Conservation (phyloP, 495 filamentous ascomycete species). For the Lentithecium fluviatile region DNA sequence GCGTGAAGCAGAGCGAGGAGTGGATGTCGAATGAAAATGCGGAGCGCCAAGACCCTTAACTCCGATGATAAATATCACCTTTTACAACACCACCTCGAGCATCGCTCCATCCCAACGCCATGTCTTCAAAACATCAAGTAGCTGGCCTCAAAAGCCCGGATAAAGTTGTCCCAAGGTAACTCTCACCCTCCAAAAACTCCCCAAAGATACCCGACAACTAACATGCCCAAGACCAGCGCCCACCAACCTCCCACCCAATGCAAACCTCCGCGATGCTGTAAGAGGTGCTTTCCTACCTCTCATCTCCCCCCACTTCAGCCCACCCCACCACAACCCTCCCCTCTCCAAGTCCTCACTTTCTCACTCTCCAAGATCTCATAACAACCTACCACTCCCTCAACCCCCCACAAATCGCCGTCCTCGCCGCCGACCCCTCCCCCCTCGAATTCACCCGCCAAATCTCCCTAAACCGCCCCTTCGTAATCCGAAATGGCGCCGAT, state of each 20-base stretch:
- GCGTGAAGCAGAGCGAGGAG: not conserved
- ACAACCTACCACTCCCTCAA: constrained; percentile 69
- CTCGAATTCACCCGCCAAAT: constrained; percentile 74
- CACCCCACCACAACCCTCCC: not conserved
- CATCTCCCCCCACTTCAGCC: not conserved
- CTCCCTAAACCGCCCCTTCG: constrained; percentile 65
- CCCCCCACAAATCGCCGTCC: constrained; percentile 52
- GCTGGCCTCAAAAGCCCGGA: constrained; percentile 6
- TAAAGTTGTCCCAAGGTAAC: constrained; percentile 3
- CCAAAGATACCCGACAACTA: not conserved
- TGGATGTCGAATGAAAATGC: not conserved
- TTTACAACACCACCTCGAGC: not conserved
- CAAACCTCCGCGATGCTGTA: constrained; percentile 30
- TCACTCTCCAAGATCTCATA: constrained; percentile 57
- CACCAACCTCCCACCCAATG: constrained; percentile 6
- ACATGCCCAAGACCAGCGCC: constrained; percentile 14
- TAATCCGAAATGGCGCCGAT: constrained; percentile 57
- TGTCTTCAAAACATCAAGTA: not conserved
- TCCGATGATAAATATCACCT: not conserved
- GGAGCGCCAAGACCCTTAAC: constrained; percentile 20
- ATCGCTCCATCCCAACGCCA: not conserved
- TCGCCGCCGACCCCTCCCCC: constrained; percentile 61
- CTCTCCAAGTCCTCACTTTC: not conserved
- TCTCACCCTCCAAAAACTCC: not conserved
- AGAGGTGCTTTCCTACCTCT: constrained; percentile 28